Conservation (phyloP, 1,284 basidiomycete species). For the Marasmius sp. region DNA sequence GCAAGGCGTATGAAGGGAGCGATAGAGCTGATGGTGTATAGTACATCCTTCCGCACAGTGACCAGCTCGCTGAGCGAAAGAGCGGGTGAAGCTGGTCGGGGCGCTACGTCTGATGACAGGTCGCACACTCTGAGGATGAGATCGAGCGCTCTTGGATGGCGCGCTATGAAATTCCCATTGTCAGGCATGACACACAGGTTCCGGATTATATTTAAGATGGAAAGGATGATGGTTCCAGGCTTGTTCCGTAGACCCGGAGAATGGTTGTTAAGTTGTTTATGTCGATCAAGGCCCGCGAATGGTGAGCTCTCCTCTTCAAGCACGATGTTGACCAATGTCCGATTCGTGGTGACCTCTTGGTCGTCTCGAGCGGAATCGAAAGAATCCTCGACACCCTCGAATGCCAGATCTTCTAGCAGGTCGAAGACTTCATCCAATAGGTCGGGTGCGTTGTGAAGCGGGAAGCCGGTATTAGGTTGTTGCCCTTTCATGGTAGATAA, state of each 20-base stretch:
- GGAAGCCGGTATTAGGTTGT: slow-evolving; percentile 64
- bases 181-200: slow-evolving; percentile 80
- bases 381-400: slow-evolving; percentile 55
- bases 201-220: slow-evolving; percentile 80
- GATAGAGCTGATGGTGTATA: slow-evolving; percentile 74
- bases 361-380: slow-evolving; percentile 30
- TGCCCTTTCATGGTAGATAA: slow-evolving; percentile 75
- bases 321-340: slow-evolving; percentile 59
- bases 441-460: slow-evolving; percentile 76
- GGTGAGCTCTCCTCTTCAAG: slow-evolving; percentile 56
- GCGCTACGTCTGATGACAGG: slow-evolving; percentile 41
- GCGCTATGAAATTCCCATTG: slow-evolving; percentile 71
- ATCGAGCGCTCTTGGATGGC: slow-evolving; percentile 64
- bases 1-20: slow-evolving; percentile 52
- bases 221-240: slow-evolving; percentile 70
- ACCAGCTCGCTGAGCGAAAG: slow-evolving; percentile 75
- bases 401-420: slow-evolving; percentile 81
- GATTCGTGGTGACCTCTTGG: slow-evolving; percentile 55
- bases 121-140: slow-evolving; percentile 68
- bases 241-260: slow-evolving; percentile 54
- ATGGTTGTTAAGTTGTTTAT: slow-evolving; percentile 48
- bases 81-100: slow-evolving; percentile 48
- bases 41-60: slow-evolving; percentile 74
- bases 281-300: slow-evolving; percentile 53
- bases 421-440: slow-evolving; percentile 88